Base-by-base conservation (phyloP, 805 yeast genomes). In the Yueomyces sp. region DNA sequence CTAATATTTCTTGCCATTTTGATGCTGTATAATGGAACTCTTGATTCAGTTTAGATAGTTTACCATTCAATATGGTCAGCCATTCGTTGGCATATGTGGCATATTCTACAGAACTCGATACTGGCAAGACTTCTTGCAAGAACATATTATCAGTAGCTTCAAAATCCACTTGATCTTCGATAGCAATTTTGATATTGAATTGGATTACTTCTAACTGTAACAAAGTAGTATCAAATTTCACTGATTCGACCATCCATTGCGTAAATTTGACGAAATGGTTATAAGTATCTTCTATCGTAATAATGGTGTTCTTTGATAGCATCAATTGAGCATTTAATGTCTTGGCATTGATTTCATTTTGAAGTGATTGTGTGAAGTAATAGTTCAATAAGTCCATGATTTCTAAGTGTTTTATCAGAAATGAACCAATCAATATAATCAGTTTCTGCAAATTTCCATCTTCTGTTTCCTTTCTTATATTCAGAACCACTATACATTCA, bases 241-340 rank as follows among this genome's bases (percentile, higher is more conserved):
- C 34, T 0, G 65, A 54, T 39, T 60, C 65, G 12, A 57, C 42
- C 56, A 57, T 50, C 66, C 66, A 62, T 45, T 62, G 65, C 5
- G 59, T 56, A 44, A 56, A 60, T 38, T 62, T 62, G 30, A 60
- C 58, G 42, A 55, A 60, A 44, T 57, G 61, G 31, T 58, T 59
- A 42, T 54, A 58, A 5, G 56, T 47, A 30, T 57, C 62, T 32
- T 60, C 62, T 19, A 60, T 51, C 4, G 49, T 44, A 4, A 45
- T 46, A 8, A 57, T 47, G 32, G 57, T 49, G 1, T 45, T 49
- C 3, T 52, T 55, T 11, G 56, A 42, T 7, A 60, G 37, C 3
- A 51, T 49, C 19, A 62, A 37, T 34, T 56, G 53, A 8, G 43
- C 42, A 41, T 62, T 62, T 41, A 62, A 42, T 9, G 66, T 62